Base-by-base conservation (phyloP, 176 grass and related monocot genomes). In the Alopecurus myosuroides region DNA sequence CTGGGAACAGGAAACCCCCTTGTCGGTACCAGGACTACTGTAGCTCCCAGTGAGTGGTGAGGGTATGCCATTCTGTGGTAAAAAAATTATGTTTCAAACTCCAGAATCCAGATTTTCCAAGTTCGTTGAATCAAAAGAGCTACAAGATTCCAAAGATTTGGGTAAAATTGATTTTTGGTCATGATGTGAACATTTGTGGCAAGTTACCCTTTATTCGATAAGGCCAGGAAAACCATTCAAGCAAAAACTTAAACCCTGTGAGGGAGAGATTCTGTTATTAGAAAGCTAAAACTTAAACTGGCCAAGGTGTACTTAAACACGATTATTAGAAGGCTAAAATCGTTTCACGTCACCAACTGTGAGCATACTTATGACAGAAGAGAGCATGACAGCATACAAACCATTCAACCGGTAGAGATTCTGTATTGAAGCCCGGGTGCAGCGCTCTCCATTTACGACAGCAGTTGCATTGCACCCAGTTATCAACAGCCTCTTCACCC, bases 361-460 rank as follows among this genome's bases (percentile, higher is more conserved):
- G 18, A 55, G 6, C 40, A 80, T 80, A 8, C 67, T 7, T 10
- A 73, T 67, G 18, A 57, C 50, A 85, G 75, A 26, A 11, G 9
- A n/a, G 63, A 39, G 22, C 19, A 81, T 79, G 77, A 75, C 52
- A 45, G 78, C 23, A 82, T 85, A 85, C n/a, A n/a, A n/a, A n/a
- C 91, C 94, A 97, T 41, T 94, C 82, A 22, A 50, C n/a, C 0
- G 94, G 91, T 55, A 97, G 90, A 52, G 25, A 86, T 13, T 77
- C 52, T 22, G 19, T 42, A 82, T 94, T 53, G 19, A 92, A 94
- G 83, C 85, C 63, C 11, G 69, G 33, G 81, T 74, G 82, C 70
- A 94, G 71, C 63, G 80, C 81, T 78, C 94, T 94, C 87, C 91
- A 97, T 84, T 97, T 97, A 9, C 89, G 87, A 40, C 94, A 94